Conservation (phyloP, 768 basidiomycete genomes). For the Rhodosporidiobolus sp. region DNA sequence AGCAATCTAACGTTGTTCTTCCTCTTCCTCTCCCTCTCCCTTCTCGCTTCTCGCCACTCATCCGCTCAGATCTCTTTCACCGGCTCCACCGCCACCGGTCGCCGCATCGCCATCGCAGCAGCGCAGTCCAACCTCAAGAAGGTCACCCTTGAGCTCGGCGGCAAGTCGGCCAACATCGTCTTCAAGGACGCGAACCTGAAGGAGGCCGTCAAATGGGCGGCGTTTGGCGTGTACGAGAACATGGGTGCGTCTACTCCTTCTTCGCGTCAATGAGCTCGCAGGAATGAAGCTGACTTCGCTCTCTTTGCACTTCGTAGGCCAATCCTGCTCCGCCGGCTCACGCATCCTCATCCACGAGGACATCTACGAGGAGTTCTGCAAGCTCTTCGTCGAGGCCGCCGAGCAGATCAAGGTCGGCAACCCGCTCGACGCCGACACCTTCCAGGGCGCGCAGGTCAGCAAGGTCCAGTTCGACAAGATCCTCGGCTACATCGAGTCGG, state of each 20-base stretch:
- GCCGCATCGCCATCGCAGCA: slow-evolving; percentile 86
- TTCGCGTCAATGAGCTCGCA: neutral
- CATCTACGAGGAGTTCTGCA: slow-evolving; percentile 72
- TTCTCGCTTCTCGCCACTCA: too few species aligned
- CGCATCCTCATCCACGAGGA: slow-evolving; percentile 83
- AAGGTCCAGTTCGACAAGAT: slow-evolving; percentile 73
- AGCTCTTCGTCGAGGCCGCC: slow-evolving; percentile 52
- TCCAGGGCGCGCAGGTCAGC: slow-evolving; percentile 75
- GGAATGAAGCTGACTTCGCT: slow-evolving; percentile 76
- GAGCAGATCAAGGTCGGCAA: slow-evolving; percentile 59
- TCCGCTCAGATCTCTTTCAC: slow-evolving; percentile 68
- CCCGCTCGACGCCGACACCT: slow-evolving; percentile 52
- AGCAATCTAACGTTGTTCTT: too few species aligned
- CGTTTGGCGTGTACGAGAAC: slow-evolving; percentile 49
- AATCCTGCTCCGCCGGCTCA: slow-evolving; percentile 83
- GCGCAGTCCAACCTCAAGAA: slow-evolving; percentile 93
- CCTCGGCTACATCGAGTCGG: slow-evolving; percentile 80
- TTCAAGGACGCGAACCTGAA: slow-evolving; percentile 89
- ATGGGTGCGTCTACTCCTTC: slow-evolving; percentile 61
- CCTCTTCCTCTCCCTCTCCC: too few species aligned
- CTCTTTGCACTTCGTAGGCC: slow-evolving; percentile 74
- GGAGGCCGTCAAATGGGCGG: slow-evolving; percentile 56
- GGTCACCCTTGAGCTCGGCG: slow-evolving; percentile 77
- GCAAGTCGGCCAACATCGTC: slow-evolving; percentile 65
- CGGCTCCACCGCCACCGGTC: slow-evolving; percentile 81